These are phyloP conservation scores for Echria macrotheca DNA, from an alignment of 495 filamentous ascomycete species.

Conservation along the genomic window DNA sequence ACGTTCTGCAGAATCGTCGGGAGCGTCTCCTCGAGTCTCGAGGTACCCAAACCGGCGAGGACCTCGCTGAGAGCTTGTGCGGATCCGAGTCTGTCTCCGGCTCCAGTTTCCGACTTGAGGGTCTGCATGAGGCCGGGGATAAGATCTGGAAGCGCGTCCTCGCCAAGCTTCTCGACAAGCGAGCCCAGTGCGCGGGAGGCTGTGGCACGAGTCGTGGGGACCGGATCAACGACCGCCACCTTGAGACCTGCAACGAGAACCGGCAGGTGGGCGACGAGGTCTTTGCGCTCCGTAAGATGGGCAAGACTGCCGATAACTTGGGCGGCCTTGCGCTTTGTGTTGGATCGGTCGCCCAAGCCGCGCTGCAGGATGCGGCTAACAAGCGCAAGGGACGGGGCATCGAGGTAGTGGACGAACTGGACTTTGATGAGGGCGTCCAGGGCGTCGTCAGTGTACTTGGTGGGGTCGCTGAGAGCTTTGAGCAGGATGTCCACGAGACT, in stretches of 20 bases:
- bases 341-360: conserved; percentile 81
- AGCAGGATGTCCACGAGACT: conserved; percentile 80
- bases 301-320: conserved; percentile 97
- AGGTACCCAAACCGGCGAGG: conserved; percentile 86
- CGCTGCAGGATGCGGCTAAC: conserved; percentile 94
- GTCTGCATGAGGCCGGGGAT: conserved; percentile 97
- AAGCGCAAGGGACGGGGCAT: conserved; percentile 89
- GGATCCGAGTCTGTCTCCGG: conserved; percentile 90
- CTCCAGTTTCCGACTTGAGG: conserved; percentile 93
- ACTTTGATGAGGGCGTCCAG: conserved; percentile 92
- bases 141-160: conserved; percentile 93
- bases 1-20: conserved; percentile 97
- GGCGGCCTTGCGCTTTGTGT: conserved; percentile 89
- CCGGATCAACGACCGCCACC: conserved; percentile 84
- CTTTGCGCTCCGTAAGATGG: conserved; percentile 93
- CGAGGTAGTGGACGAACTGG: conserved; percentile 91
- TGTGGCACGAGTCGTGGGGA: conserved; percentile 93
- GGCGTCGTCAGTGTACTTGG: conserved; percentile 94
- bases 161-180: conserved; percentile 91
- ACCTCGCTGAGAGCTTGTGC: conserved; percentile 97
- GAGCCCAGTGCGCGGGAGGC: conserved; percentile 95
- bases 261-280: conserved; percentile 84
- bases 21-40: conserved; percentile 87
- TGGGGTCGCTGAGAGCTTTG: conserved; percentile 94
- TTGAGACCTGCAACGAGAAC: conserved; percentile 89